Percentiles rank a stretch among this genome's conserved stretches.
Conservation (phyloP, 2,329 filamentous ascomycete species). For the Hypoxylon sp. region DNA sequence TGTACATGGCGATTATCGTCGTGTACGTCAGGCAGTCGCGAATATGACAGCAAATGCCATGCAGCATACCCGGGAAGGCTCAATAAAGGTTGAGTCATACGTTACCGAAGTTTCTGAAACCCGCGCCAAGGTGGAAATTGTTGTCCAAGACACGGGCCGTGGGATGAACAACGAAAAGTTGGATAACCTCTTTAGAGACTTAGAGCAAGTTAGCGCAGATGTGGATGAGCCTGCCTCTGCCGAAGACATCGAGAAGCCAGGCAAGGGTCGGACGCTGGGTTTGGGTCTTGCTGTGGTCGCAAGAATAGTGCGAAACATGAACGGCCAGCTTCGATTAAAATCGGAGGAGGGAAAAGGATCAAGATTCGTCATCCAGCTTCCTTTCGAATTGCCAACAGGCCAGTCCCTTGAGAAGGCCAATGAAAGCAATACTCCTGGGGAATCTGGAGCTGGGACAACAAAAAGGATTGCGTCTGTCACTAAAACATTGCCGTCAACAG, state of each 20-base stretch:
- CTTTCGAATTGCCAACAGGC: constrained; percentile 75
- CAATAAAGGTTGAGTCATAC: constrained; percentile 79
- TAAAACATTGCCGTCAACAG: constrained; percentile 50
- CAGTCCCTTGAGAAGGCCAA: constrained; percentile 53
- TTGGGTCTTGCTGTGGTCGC: constrained; percentile 91
- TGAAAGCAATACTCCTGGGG: constrained; percentile 30
- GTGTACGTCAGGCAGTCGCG: constrained; percentile 84
- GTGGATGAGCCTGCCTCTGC: constrained; percentile 52
- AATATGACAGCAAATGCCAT: constrained; percentile 90
- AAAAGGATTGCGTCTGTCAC: constrained; percentile 54
- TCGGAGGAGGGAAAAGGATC: constrained; percentile 88
- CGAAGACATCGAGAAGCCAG: constrained; percentile 51
- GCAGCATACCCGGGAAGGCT: constrained; percentile 78
- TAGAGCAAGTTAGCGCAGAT: constrained; percentile 71
- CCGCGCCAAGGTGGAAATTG: constrained; percentile 79
- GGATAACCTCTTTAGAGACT: constrained; percentile 70
- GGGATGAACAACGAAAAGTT: constrained; percentile 73
- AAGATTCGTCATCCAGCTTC: constrained; percentile 83
- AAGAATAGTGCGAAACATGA: constrained; percentile 89
- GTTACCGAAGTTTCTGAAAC: constrained; percentile 67
- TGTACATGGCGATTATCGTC: constrained; percentile 84
- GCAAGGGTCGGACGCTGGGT: constrained; percentile 71
- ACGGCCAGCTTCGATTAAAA: constrained; percentile 86
- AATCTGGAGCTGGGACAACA: constrained; percentile 37
- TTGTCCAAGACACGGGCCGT: constrained; percentile 80